phyloP scores from a whole-genome alignment of 441 rosid genomes.

The Raphanus hybrid region DNA sequence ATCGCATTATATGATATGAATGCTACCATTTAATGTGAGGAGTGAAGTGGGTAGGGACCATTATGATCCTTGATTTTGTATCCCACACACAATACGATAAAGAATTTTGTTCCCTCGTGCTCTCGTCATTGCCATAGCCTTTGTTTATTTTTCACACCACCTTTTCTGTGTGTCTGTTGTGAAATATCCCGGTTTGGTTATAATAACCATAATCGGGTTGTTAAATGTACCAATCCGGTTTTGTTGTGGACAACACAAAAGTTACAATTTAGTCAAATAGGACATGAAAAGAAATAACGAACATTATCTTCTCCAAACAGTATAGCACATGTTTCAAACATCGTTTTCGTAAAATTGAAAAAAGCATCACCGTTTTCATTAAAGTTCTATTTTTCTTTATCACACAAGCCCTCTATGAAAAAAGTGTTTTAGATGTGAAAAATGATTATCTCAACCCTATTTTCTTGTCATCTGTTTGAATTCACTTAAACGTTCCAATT shows the following conservation, averaged over 20 bases:
- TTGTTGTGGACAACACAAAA: conserved; percentile 3
- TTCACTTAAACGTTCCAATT: too few species aligned
- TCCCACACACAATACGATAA: conserved; percentile 10
- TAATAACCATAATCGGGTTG: neutral
- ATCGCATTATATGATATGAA: neutral
- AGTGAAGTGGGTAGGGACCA: conserved; percentile 28
- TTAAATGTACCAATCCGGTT: neutral
- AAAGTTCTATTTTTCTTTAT: neutral
- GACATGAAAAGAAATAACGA: conserved; percentile 8
- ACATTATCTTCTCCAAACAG: neutral
- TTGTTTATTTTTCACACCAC: neutral
- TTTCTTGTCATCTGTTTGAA: too few species aligned
- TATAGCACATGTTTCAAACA: conserved; percentile 23
- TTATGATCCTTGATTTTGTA: conserved; percentile 27
- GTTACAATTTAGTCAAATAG: conserved; percentile 4
- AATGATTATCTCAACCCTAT: too few species aligned
- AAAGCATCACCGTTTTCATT: conserved; percentile 25
- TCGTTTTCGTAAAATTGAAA: conserved; percentile 19
- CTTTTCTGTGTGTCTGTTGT: neutral
- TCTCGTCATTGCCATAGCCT: conserved; percentile 8
- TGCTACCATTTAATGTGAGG: conserved; percentile 14
- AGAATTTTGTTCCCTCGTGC: conserved; percentile 19
- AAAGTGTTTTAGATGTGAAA: too few species aligned
- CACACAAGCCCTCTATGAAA: neutral
- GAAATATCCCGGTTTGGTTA: neutral